A percentile compares a stretch with the other conserved stretches of the same genome.
These are phyloP conservation scores for Phytophthora meadii DNA, from an alignment of 352 stramenopile genomes.

Conservation along the genomic window DNA sequence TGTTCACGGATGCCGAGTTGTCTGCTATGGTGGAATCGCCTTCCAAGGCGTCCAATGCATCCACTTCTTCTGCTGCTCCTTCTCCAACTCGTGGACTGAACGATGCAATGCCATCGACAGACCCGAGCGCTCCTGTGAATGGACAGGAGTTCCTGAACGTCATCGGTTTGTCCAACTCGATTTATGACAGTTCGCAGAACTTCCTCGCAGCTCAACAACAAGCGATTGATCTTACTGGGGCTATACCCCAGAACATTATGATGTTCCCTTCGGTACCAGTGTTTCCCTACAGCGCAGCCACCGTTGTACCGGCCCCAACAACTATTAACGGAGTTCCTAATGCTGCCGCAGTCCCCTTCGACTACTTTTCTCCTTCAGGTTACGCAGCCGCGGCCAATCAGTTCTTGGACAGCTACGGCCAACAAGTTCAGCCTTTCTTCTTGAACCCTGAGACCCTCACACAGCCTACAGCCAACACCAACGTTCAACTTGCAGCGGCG, in stretches of 20 bases:
- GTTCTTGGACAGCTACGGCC: constrained; percentile 41
- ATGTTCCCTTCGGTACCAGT: constrained; percentile 36
- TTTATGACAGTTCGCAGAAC: constrained; percentile 49
- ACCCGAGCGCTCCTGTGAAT: constrained; percentile 19
- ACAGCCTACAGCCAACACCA: constrained; percentile 31
- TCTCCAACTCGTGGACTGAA: constrained; percentile 12
- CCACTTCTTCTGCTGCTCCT: constrained; percentile 27
- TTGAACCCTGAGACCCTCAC: constrained; percentile 52
- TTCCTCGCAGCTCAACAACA: constrained; percentile 28
- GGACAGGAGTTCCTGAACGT: constrained; percentile 68
- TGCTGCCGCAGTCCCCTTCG: constrained; percentile 25
- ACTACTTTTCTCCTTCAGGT: constrained; percentile 73
- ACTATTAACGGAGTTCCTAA: background rate
- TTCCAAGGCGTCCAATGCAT: constrained; percentile 39
- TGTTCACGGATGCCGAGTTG: constrained; percentile 55
- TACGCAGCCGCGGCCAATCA: constrained; percentile 44
- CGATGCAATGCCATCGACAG: constrained; percentile 22
- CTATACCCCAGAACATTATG: constrained; percentile 38
- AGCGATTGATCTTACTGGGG: constrained; percentile 24
- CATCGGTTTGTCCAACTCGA: constrained; percentile 72
- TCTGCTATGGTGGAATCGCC: constrained; percentile 44
- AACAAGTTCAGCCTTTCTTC: constrained; percentile 55
- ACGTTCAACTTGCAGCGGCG: constrained; percentile 48
- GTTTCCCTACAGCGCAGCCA: constrained; percentile 2
- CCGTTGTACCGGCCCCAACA: background rate